Conservation (phyloP, 805 yeast genomes). For the Cyberlindnera galapagoensis region DNA sequence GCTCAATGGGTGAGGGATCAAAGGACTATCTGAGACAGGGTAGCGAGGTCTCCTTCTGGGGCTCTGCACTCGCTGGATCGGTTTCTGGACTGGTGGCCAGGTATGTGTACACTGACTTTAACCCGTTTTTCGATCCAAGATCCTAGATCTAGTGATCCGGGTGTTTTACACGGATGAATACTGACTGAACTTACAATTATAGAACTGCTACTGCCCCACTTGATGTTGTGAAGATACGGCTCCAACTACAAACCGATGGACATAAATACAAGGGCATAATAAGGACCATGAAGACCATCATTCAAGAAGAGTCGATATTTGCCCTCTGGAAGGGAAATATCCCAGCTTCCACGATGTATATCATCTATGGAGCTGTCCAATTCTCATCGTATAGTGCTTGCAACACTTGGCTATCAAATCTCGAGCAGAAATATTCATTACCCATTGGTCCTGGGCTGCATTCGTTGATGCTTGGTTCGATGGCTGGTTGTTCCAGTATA, state of each 20-base stretch:
- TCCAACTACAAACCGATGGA: constrained; percentile 48
- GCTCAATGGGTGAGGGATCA: too few relatives aligned
- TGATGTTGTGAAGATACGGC: constrained; percentile 70
- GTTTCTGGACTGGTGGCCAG: constrained; percentile 37
- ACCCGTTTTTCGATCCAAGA: too few relatives aligned
- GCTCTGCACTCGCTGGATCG: constrained; percentile 40
- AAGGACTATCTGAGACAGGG: constrained; percentile 40
- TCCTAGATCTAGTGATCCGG: too few relatives aligned
- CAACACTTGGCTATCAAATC: constrained; percentile 36
- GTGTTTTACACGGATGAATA: too few relatives aligned
- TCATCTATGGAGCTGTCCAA: constrained; percentile 80
- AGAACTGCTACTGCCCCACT: constrained; percentile 69
- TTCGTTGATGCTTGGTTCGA: constrained; percentile 56
- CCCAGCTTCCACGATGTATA: constrained; percentile 84
- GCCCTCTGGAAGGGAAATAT: constrained; percentile 96
- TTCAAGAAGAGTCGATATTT: constrained; percentile 56
- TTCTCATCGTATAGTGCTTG: constrained; percentile 63
- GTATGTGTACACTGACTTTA: too few relatives aligned
- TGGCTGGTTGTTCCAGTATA: constrained; percentile 75
- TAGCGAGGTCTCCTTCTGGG: constrained; percentile 32
- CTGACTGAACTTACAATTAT: constrained; percentile 2
- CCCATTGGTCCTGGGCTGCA: constrained; percentile 24
- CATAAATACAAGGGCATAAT: constrained; percentile 30
- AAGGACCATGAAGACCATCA: constrained; percentile 36
- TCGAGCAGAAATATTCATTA: constrained; percentile 19